Conservation (phyloP, 2,329 filamentous ascomycete species). For the Clonostachys chloroleuca region DNA sequence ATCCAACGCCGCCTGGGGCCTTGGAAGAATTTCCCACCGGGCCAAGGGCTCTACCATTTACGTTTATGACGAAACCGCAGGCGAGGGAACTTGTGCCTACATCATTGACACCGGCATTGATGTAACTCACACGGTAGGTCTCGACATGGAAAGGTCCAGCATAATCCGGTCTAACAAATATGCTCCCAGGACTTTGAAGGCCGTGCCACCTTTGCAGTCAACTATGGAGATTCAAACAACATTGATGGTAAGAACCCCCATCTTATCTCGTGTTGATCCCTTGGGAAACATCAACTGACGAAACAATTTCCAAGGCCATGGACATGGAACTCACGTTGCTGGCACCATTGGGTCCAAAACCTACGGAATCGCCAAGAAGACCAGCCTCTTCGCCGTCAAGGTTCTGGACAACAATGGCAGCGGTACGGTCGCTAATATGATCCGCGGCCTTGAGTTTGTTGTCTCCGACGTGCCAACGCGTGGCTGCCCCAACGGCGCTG, state of each 20-base stretch:
- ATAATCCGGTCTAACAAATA: background rate
- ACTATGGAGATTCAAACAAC: conserved; percentile 7
- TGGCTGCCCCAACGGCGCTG: conserved; percentile 19
- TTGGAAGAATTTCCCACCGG: conserved; percentile 11
- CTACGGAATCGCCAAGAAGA: conserved; percentile 26
- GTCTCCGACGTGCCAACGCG: conserved; percentile 16
- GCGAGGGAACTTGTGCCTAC: conserved; percentile 12
- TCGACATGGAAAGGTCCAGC: too few species aligned
- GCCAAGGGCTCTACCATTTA: conserved; percentile 5
- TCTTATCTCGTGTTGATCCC: background rate
- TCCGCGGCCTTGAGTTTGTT: conserved; percentile 22
- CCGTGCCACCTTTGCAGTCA: conserved; percentile 5
- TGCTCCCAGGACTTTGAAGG: conserved; percentile 8
- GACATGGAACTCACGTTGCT: conserved; percentile 26
- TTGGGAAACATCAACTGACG: background rate
- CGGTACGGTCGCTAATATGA: conserved; percentile 7
- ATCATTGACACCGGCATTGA: conserved; percentile 14
- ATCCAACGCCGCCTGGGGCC: conserved; percentile 7
- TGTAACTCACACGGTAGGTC: conserved; percentile 17
- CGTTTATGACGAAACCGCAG: conserved; percentile 9
- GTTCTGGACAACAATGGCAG: conserved; percentile 18
- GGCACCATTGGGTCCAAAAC: conserved; percentile 11
- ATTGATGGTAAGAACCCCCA: conserved; percentile 3
- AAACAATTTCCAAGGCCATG: conserved; percentile 37
- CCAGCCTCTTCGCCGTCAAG: conserved; percentile 31